Evolutionary conservation across 108 stramenopile species (phyloP), one percentile per base, ranked within the genome.

Genomic region (Phaeodactylum tricornutum): DNA sequence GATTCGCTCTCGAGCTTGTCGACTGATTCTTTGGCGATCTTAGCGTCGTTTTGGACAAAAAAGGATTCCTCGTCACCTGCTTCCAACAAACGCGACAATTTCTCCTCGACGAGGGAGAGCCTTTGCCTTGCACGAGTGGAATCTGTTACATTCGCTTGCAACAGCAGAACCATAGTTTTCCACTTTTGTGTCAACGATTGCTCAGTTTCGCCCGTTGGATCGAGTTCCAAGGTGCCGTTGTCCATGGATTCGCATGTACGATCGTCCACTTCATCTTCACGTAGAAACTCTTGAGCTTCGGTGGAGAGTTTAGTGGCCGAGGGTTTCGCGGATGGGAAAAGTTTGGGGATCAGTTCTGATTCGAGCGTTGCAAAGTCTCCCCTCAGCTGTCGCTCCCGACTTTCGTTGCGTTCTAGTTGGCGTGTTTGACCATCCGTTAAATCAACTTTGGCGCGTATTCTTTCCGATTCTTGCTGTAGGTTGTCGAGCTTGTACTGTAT

Each of bases 31-130:
- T 62, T 45, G 1, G 66, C 79, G 30, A 89, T 47, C 21, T 69
- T 35, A 14, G 84, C 46, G 55, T 84, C 77, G 52, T 87, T 87
- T 35, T 67, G 59, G 4, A 79, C 26, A 57, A 79, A 87, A 51
- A 84, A 87, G 4, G 47, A 53, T 20, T 87, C 86, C 24, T 81
- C 83, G 1, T 62, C 67, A 33, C 77, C 75, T 15, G 61, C 63
- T 17, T 19, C 40, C 16, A 28, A 50, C 24, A 40, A 8, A 20
- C 21, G 17, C 7, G 4, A 16, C 25, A 76, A 36, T 22, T 38
- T 56, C 5, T 47, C 28, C 31, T 53, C 19, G 15, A 77, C 23
- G 37, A 42, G 16, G 4, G 58, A 36, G 7, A 61, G 49, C 1
- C 25, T 39, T 15, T 35, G 15, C 23, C 42, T 32, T 21, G 54